These are phyloP conservation scores for Metschnikowia orientalis DNA, from an alignment of 805 yeast species.

Conservation along the genomic window DNA sequence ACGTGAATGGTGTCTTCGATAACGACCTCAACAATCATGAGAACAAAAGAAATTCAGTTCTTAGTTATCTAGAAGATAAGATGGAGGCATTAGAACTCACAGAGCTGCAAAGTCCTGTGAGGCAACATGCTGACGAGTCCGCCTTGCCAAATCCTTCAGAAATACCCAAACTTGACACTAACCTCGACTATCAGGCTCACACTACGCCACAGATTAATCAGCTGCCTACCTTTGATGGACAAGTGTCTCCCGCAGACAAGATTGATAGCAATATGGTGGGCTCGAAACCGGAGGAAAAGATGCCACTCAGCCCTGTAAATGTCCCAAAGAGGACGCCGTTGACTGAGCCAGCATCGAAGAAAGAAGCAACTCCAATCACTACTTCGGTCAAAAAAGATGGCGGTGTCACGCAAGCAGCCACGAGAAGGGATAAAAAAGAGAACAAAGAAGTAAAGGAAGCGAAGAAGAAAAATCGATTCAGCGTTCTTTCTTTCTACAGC, in stretches of 20 bases:
- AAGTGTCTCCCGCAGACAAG: neutral
- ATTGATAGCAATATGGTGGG: constrained; percentile 4
- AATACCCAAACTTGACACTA: constrained; percentile 16
- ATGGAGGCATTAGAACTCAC: constrained; percentile 39
- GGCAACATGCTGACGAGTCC: constrained; percentile 8
- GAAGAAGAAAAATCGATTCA: constrained; percentile 41
- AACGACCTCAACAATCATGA: constrained; percentile 24
- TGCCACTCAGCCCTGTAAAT: no score
- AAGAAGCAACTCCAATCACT: constrained; percentile 4
- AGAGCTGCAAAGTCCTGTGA: constrained; percentile 26
- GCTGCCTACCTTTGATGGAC: constrained; percentile 24
- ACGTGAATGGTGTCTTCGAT: constrained; percentile 41
- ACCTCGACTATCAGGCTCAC: constrained; percentile 10
- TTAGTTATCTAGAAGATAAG: constrained; percentile 42
- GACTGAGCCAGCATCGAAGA: no score
- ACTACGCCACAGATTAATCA: constrained; percentile 31
- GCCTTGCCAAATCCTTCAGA: constrained; percentile 6
- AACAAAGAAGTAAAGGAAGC: constrained; percentile 24
- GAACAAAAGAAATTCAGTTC: constrained; percentile 35
- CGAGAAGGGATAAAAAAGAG: constrained; percentile 9
- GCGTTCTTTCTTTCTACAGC: constrained; percentile 41
- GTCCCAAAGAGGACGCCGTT: no score
- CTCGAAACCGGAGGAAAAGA: no score
- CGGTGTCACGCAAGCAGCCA: constrained; percentile 4
- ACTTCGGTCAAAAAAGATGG: constrained; percentile 2